Conservation (phyloP, 2,329 filamentous ascomycete species). For the Ceratocystis cubensis region DNA sequence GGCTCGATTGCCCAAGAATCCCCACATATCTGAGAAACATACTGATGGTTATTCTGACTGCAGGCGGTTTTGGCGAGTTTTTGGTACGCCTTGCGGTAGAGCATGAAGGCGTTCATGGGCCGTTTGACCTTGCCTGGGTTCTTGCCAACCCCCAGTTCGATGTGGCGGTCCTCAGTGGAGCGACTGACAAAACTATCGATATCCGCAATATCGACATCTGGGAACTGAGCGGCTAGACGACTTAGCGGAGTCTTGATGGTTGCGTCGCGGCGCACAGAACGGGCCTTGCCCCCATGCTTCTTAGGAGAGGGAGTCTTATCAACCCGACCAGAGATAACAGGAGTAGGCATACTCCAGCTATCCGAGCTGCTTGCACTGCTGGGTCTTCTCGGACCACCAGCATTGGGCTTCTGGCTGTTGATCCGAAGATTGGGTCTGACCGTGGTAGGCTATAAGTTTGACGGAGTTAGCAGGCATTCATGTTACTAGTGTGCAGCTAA, state of each 20-base stretch:
- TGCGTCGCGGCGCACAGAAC: conserved; percentile 27
- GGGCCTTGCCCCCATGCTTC: conserved; percentile 26
- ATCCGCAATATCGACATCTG: conserved; percentile 55
- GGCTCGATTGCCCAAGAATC: conserved; percentile 76
- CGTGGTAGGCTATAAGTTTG: not conserved
- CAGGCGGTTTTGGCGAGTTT: conserved; percentile 74
- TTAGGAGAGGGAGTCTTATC: conserved; percentile 22
- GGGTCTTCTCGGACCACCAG: not conserved
- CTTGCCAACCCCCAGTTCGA: conserved; percentile 57
- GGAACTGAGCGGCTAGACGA: conserved; percentile 51
- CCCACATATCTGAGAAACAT: conserved; percentile 79
- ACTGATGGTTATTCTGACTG: conserved; percentile 80
- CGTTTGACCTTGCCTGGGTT: conserved; percentile 66
- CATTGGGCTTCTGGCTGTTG: not conserved
- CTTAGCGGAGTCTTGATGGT: conserved; percentile 55
- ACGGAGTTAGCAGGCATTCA: not conserved
- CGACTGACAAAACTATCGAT: conserved; percentile 72
- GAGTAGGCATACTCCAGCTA: not conserved
- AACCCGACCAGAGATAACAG: conserved; percentile 10
- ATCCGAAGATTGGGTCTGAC: conserved; percentile 11
- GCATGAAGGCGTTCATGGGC: conserved; percentile 96
- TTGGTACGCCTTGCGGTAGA: conserved; percentile 88
- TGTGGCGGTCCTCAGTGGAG: conserved; percentile 48
- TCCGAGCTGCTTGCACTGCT: not conserved
- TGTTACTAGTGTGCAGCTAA: not conserved